phyloP scores from a whole-genome alignment of 2,329 filamentous ascomycete genomes.

The Acrodontium crateriforme region DNA sequence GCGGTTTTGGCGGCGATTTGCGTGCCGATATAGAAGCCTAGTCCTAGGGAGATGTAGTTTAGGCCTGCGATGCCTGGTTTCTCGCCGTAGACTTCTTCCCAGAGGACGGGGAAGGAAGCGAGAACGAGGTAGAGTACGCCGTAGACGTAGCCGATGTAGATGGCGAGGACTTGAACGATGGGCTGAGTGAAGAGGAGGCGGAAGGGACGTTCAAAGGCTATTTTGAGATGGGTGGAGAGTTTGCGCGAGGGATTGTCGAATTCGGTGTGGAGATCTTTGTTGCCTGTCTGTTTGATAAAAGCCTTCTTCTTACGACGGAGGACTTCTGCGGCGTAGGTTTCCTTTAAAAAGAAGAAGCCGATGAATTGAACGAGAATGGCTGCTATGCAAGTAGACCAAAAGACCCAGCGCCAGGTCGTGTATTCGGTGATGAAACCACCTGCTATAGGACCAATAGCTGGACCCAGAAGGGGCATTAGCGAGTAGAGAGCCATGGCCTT shows the following conservation, averaged over 20 bases:
- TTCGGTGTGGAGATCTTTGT: conserved; percentile 44
- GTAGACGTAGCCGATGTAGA: conserved; percentile 27
- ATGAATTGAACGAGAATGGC: conserved; percentile 47
- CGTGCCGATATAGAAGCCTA: conserved; percentile 46
- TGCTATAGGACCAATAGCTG: conserved; percentile 50
- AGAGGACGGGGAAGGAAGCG: conserved; percentile 22
- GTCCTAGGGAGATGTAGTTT: conserved; percentile 38
- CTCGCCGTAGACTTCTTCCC: conserved; percentile 16
- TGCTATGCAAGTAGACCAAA: conserved; percentile 52
- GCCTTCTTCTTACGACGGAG: conserved; percentile 43
- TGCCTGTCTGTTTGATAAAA: conserved; percentile 46
- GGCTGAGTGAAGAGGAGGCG: conserved; percentile 23
- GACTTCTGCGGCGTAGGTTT: conserved; percentile 53
- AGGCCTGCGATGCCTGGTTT: conserved; percentile 19
- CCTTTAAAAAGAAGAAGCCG: conserved; percentile 48
- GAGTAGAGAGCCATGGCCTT: conserved; percentile 49
- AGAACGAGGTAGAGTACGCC: conserved; percentile 27
- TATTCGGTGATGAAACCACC: conserved; percentile 51
- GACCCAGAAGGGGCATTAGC: conserved; percentile 50
- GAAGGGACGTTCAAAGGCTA: conserved; percentile 23
- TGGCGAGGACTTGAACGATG: conserved; percentile 23
- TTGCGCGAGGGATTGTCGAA: conserved; percentile 23
- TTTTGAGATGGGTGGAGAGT: conserved; percentile 18
- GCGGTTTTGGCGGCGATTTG: conserved; percentile 25
- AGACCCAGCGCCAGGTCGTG: conserved; percentile 60